A percentile compares a stretch with the other conserved stretches of the same genome.
Conservation (phyloP, 2,329 filamentous ascomycete genomes). For the Juglanconis sp. region DNA sequence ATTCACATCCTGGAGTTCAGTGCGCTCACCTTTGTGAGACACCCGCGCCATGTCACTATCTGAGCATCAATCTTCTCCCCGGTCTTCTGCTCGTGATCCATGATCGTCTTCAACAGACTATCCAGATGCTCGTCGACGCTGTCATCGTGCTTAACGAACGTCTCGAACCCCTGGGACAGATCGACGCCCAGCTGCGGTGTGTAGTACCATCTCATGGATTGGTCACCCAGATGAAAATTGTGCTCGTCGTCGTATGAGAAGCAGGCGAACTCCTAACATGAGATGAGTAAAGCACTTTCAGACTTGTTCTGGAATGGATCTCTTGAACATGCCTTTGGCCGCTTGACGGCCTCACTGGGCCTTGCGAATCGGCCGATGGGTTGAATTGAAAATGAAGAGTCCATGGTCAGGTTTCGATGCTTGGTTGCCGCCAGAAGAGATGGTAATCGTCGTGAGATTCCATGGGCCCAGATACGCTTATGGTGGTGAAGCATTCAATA, state of each 20-base stretch:
- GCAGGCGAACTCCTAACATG: conserved; percentile 73
- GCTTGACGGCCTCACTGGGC: conserved; percentile 65
- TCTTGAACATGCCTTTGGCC: conserved; percentile 59
- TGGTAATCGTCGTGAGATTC: background rate
- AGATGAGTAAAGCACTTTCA: background rate
- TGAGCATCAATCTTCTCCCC: conserved; percentile 69
- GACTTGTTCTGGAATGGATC: background rate
- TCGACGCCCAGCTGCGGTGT: conserved; percentile 68
- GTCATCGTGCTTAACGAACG: conserved; percentile 80
- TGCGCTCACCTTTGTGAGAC: conserved; percentile 85
- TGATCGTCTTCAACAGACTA: conserved; percentile 73
- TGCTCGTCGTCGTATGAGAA: conserved; percentile 93
- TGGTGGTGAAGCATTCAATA: background rate
- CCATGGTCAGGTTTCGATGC: conserved; percentile 8
- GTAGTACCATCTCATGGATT: conserved; percentile 85
- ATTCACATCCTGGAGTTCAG: background rate
- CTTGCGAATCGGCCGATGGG: conserved; percentile 68
- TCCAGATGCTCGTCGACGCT: conserved; percentile 83
- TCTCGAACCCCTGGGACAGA: conserved; percentile 76
- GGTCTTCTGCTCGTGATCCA: conserved; percentile 66
- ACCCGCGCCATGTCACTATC: conserved; percentile 89
- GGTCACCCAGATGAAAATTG: conserved; percentile 70
- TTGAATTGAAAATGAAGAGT: conserved; percentile 57
- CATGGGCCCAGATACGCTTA: background rate
- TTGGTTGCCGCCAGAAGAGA: background rate